A percentile compares a stretch with the other conserved stretches of the same genome.
phyloP scores from a whole-genome alignment of 305 asterid genomes.

The Salvia sclarea region DNA sequence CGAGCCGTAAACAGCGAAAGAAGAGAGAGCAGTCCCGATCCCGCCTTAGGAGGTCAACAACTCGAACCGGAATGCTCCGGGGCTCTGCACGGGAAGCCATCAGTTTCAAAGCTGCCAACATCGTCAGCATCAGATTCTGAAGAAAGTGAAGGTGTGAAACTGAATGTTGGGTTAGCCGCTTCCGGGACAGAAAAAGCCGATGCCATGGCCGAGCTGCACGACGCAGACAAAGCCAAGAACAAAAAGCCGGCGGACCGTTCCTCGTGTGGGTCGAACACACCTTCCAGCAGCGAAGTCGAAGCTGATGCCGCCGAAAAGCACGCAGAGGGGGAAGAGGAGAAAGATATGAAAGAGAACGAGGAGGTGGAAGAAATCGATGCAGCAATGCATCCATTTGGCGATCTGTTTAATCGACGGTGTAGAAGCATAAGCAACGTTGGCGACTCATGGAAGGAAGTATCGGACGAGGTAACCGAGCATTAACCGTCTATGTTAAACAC shows the following conservation, averaged over 20 bases:
- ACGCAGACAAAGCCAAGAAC: constrained; percentile 53
- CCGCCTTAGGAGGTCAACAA: constrained; percentile 48
- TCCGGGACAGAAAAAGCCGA: constrained; percentile 45
- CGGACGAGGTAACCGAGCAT: constrained; percentile 66
- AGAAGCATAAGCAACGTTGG: constrained; percentile 52
- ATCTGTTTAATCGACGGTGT: constrained; percentile 62
- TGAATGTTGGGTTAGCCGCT: constrained; percentile 39
- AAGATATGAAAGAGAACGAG: constrained; percentile 44
- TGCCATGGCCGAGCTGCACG: constrained; percentile 42
- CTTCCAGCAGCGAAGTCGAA: constrained; percentile 93
- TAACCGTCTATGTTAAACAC: constrained; percentile 8
- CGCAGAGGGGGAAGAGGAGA: constrained; percentile 53
- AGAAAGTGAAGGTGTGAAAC: constrained; percentile 56
- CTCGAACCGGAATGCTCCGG: constrained; percentile 52
- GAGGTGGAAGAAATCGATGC: constrained; percentile 48
- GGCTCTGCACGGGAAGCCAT: constrained; percentile 56
- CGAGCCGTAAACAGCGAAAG: constrained; percentile 44
- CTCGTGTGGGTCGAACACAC: constrained; percentile 95
- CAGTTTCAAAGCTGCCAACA: constrained; percentile 48
- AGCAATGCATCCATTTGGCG: constrained; percentile 45
- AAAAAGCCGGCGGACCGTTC: constrained; percentile 86
- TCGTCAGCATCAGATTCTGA: constrained; percentile 65
- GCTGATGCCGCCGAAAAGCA: constrained; percentile 71
- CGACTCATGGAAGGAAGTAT: constrained; percentile 92
- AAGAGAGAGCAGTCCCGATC: constrained; percentile 45